A percentile compares a stretch with the other conserved stretches of the same genome.
Evolutionary conservation across 768 basidiomycete species (phyloP).

Genomic region (Crucibulum laeve): DNA sequence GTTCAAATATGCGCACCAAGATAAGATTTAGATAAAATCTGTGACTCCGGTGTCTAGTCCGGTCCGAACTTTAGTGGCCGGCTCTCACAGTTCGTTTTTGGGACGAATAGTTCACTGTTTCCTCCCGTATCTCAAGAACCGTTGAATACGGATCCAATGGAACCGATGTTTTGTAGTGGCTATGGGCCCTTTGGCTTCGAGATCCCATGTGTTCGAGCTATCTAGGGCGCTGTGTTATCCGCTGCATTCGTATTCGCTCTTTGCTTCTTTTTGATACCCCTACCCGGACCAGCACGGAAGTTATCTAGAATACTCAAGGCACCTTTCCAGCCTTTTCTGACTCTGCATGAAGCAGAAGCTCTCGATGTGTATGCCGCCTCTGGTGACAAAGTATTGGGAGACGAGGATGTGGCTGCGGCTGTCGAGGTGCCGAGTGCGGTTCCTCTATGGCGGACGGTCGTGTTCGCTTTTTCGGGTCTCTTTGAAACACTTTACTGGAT

Average conservation of each 20-base stretch:
- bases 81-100: too few relatives aligned
- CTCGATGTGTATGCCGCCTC: conserved; percentile 22
- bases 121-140: too few relatives aligned
- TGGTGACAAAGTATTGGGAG: conserved; percentile 14
- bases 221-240: conserved; percentile 49
- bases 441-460: conserved; percentile 57
- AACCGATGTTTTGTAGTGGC: too few relatives aligned
- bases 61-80: too few relatives aligned
- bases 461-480: conserved; percentile 55
- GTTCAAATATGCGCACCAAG: too few relatives aligned
- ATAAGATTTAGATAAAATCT: too few relatives aligned
- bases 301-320: conserved; percentile 17
- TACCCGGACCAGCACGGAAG: conserved; percentile 19
- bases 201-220: conserved; percentile 48
- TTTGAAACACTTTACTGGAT: conserved; percentile 56
- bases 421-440: conserved; percentile 19
- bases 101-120: too few relatives aligned
- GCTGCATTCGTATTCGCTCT: conserved; percentile 40
- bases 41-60: too few relatives aligned
- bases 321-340: conserved; percentile 39
- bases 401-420: conserved; percentile 14
- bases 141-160: too few relatives aligned
- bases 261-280: conserved; percentile 30
- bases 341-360: conserved; percentile 56
- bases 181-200: too few relatives aligned